Evolutionary conservation across 2,329 filamentous ascomycete genomes (phyloP).

Genomic region (Fusarium cyanostomum): DNA sequence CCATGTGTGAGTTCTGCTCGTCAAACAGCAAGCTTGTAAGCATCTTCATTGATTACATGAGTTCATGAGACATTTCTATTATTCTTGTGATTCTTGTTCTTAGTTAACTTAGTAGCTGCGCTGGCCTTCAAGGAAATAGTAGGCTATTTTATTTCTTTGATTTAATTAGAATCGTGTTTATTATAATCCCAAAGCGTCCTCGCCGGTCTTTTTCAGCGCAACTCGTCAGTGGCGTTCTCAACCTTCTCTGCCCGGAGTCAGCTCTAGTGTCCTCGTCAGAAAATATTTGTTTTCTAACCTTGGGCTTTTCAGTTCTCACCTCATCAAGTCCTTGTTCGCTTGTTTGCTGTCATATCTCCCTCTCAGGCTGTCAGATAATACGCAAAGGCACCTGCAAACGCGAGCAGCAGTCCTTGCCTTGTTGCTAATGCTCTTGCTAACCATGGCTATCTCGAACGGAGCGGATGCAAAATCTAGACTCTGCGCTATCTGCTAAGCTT

Average conservation of each 20-base stretch:
- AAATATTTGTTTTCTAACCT: not conserved
- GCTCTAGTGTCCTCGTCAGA: not conserved
- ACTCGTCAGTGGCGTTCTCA: slow-evolving; percentile 22
- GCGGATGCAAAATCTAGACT: not conserved
- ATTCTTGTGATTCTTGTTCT: too few relatives aligned
- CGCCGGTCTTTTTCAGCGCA: slow-evolving; percentile 20
- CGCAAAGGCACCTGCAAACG: slow-evolving; percentile 1
- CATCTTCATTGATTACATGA: too few relatives aligned
- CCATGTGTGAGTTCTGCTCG: too few relatives aligned
- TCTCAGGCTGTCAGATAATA: not conserved
- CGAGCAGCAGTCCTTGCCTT: slow-evolving; percentile 18
- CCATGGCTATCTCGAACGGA: slow-evolving; percentile 21
- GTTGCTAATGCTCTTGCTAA: slow-evolving; percentile 19
- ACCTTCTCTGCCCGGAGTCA: slow-evolving; percentile 11
- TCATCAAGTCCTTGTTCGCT: not conserved
- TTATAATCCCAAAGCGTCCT: not conserved
- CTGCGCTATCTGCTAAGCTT: too few relatives aligned
- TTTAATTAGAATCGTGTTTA: too few relatives aligned
- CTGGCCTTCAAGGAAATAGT: too few relatives aligned
- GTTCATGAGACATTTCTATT: too few relatives aligned
- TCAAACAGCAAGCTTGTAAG: too few relatives aligned
- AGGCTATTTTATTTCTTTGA: too few relatives aligned
- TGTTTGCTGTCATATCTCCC: not conserved
- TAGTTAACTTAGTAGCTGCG: too few relatives aligned
- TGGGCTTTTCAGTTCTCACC: not conserved